Percentiles rank a stretch among this genome's conserved stretches.
Conservation (phyloP, 129 eudicot genomes). For the Tagetes erecta region DNA sequence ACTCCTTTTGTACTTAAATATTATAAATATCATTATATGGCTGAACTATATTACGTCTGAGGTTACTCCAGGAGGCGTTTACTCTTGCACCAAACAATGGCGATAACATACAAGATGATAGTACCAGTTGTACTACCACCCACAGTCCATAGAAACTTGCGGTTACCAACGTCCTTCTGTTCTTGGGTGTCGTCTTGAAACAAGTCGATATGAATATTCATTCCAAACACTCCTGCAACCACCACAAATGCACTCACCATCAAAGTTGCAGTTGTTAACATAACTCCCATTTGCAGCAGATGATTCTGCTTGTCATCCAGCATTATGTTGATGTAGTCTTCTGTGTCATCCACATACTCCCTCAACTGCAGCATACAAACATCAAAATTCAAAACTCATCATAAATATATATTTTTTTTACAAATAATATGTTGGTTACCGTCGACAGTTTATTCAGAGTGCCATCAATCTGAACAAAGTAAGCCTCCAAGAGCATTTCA, state of each 20-base stretch:
- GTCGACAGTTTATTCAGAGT: constrained; percentile 49
- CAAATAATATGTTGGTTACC: constrained; percentile 23
- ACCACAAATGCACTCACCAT: constrained; percentile 55
- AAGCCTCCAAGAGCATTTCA: constrained; percentile 67
- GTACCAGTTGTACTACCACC: constrained; percentile 38
- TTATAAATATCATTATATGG: background rate
- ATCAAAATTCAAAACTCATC: background rate
- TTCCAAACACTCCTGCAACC: constrained; percentile 61
- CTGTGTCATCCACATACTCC: constrained; percentile 72
- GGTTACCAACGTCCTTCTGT: constrained; percentile 26
- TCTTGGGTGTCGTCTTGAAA: background rate
- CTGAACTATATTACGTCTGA: background rate
- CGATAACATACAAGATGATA: constrained; percentile 37
- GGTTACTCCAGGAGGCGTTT: constrained; percentile 36
- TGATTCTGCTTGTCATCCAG: constrained; percentile 75
- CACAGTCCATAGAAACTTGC: constrained; percentile 37
- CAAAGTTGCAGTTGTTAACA: constrained; percentile 56
- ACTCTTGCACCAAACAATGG: constrained; percentile 42
- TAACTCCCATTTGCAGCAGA: constrained; percentile 74
- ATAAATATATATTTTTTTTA: background rate
- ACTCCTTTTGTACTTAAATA: background rate
- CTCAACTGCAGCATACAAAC: constrained; percentile 38
- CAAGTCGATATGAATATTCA: constrained; percentile 49
- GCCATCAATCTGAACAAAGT: constrained; percentile 65
- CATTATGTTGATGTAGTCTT: constrained; percentile 68